Percentiles rank a stretch among this genome's conserved stretches.
Conservation (phyloP, 169 alveolate species). For the Eimeria mitis region DNA sequence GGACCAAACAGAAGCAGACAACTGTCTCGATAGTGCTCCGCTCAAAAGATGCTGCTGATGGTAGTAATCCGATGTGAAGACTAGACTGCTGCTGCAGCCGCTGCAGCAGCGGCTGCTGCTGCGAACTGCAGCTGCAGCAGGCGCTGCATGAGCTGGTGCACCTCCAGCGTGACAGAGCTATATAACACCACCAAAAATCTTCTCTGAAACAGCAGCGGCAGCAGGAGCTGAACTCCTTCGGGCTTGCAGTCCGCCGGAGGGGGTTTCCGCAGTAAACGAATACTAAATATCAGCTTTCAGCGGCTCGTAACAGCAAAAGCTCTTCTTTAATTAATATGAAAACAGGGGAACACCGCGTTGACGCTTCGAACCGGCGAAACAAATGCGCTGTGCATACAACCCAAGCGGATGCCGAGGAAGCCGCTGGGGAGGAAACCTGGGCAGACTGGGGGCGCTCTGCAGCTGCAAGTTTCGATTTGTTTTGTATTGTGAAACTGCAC, state of each 20-base stretch:
- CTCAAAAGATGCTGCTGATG: not conserved
- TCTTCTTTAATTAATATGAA: not conserved
- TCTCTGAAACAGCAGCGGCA: not conserved
- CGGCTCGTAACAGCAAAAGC: not conserved
- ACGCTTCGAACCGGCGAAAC: not conserved
- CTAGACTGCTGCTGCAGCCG: conserved; percentile 59
- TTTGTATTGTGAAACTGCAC: not conserved
- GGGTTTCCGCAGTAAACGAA: not conserved
- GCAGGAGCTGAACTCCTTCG: not conserved
- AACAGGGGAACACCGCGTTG: not conserved
- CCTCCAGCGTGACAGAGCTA: not conserved
- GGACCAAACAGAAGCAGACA: not conserved
- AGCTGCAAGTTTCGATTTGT: not conserved
- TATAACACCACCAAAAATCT: not conserved
- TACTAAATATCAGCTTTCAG: not conserved
- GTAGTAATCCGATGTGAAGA: not conserved
- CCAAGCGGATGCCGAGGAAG: not conserved
- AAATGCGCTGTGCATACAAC: not conserved
- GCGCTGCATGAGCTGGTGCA: conserved; percentile 25
- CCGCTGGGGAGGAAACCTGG: not conserved
- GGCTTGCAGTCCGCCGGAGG: not conserved
- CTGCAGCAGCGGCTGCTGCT: conserved; percentile 67
- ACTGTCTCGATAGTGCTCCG: not conserved
- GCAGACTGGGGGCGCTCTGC: not conserved
- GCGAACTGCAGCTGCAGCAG: conserved; percentile 30